Base-by-base conservation (phyloP, 257 asterid genomes). In the Plectranthus barbatus region DNA sequence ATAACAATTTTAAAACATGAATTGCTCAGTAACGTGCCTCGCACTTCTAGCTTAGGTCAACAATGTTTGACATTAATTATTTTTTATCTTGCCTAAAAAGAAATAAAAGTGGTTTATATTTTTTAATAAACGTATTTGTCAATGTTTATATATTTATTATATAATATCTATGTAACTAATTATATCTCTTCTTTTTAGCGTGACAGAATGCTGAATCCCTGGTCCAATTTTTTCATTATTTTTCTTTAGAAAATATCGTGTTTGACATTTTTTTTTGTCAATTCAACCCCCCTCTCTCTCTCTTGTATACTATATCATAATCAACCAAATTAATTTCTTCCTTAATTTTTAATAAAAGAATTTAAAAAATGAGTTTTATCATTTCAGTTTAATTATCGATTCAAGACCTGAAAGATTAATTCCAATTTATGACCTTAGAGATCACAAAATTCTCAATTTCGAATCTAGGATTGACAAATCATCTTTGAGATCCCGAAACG, bases 1-100 rank as follows among this genome's bases (percentile, higher is more conserved):
- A 6, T 31, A 47, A 19, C n/a, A n/a, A n/a, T n/a, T 15, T 21
- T 31, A 4, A 31, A 14, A 15, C 1, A 7, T 9, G 7, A 50
- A 39, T 40, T 19, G 23, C 59, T 21, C n/a, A n/a, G 57, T 23
- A 69, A 70, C 75, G 64, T 70, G 75, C 39, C 34, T 61, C n/a
- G 75, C 70, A 62, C 70, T 42, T 62, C 58, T 19, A 44, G 44
- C 60, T 31, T 33, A 47, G 72, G 31, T 26, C 31, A 26, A 5
- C 31, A 26, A 5, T 26, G 31, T 42, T 70, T 69, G 53, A 61
- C 58, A 45, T 31, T 26, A 26, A 5, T 53, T 51, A n/a, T n/a
- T 34, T 51, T 40, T 31, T 13, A 45, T 33, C 17, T n/a, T 14
- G n/a, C 12, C 10, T 29, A 9, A 17, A 29, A 62, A 26, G 31